Evolutionary conservation across 495 filamentous ascomycete species (phyloP).

Genomic region (Lophiotrema nucula): DNA sequence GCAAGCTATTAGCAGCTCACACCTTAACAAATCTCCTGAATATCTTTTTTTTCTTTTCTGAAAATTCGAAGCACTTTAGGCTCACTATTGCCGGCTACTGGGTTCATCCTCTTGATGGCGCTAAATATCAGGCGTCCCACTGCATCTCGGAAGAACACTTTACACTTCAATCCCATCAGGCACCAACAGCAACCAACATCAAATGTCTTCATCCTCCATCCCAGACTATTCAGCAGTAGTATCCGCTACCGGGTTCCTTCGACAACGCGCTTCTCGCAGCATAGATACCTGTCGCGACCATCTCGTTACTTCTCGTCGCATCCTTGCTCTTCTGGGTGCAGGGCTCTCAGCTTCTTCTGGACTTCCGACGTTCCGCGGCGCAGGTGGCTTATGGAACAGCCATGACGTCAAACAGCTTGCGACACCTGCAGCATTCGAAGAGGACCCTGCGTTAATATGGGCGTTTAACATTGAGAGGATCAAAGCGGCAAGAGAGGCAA

Average conservation of each 20-base stretch:
- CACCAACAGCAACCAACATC: too few species aligned
- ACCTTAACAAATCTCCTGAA: too few species aligned
- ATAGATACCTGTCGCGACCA: not conserved
- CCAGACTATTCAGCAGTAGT: slow-evolving; percentile 16
- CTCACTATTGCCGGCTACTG: too few species aligned
- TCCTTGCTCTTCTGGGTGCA: slow-evolving; percentile 27
- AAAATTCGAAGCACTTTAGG: too few species aligned
- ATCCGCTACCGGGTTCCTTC: slow-evolving; percentile 16
- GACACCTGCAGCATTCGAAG: slow-evolving; percentile 13
- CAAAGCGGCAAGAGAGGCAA: slow-evolving; percentile 11
- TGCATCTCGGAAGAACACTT: too few species aligned
- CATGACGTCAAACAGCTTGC: slow-evolving; percentile 16
- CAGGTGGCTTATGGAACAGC: slow-evolving; percentile 16
- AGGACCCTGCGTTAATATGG: slow-evolving; percentile 26
- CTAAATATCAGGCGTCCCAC: too few species aligned
- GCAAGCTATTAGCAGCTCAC: too few species aligned
- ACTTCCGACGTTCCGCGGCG: slow-evolving; percentile 27
- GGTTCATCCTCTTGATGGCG: too few species aligned
- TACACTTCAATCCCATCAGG: too few species aligned
- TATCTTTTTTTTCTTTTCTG: too few species aligned
- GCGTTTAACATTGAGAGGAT: slow-evolving; percentile 22
- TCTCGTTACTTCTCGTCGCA: slow-evolving; percentile 9
- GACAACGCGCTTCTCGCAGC: slow-evolving; percentile 7
- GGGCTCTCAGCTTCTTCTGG: slow-evolving; percentile 28
- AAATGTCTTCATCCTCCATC: not conserved